Conservation (phyloP, 176 grass and related monocot species). For the Secale cereale region DNA sequence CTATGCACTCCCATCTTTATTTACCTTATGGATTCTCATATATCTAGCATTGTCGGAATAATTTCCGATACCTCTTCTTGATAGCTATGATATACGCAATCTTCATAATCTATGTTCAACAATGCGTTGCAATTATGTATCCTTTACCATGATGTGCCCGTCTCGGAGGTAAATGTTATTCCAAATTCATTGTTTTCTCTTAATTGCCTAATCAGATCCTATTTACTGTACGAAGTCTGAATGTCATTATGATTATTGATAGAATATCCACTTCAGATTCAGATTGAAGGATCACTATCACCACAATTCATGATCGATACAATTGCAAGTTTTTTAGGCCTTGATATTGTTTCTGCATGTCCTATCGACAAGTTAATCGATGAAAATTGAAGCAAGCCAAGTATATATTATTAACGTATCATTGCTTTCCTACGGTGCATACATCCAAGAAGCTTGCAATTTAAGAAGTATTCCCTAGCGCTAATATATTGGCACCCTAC, state of each 20-base stretch:
- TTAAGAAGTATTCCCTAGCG: too few relatives aligned
- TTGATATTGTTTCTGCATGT: not conserved
- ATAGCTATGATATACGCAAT: not conserved
- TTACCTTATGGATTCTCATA: not conserved
- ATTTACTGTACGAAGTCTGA: not conserved
- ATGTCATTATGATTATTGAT: not conserved
- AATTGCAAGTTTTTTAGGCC: not conserved
- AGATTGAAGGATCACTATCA: not conserved
- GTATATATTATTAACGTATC: too few relatives aligned
- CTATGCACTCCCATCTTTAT: too few relatives aligned
- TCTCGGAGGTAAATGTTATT: not conserved
- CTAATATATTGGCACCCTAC: too few relatives aligned
- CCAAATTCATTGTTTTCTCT: not conserved
- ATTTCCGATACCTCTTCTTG: not conserved
- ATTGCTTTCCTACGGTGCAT: too few relatives aligned
- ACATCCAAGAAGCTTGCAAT: too few relatives aligned
- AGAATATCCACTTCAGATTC: not conserved
- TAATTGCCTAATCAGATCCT: not conserved
- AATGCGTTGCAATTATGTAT: not conserved
- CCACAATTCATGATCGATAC: not conserved
- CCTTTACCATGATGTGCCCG: not conserved
- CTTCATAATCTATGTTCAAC: not conserved
- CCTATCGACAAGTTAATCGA: too few relatives aligned
- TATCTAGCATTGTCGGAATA: not conserved
- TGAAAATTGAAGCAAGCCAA: too few relatives aligned